Base-by-base conservation (phyloP, 129 eudicot genomes). In the Ambrosia artemisiifolia region DNA sequence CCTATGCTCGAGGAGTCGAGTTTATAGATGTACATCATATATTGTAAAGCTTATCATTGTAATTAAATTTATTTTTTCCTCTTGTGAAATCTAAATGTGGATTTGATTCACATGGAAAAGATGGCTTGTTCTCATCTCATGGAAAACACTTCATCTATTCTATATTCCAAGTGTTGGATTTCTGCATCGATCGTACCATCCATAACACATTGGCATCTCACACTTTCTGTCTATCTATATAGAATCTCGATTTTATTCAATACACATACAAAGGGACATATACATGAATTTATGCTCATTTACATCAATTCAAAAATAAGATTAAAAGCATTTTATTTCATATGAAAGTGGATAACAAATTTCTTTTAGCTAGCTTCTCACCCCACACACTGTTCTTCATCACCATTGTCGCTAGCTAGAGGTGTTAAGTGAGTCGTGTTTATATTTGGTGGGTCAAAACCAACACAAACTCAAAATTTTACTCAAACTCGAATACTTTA, bases 111-210 rank as follows among this genome's bases (percentile, higher is more conserved):
- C 44, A 7, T 7, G 11, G 44, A 40, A 6, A 40, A 40, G 43
- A 8, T 1, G 34, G 33, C 19, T 55, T 55, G 19, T 20, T 55
- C 62, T 57, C n/a, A n/a, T n/a, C n/a, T n/a, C 11, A 24, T 57
- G 63, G 63, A 57, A 57, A 57, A 57, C 63, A 57, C 38, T 24
- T 57, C 63, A 57, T 57, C 7, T 57, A 28, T 57, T 57, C 63
- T 12, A 57, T 28, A 57, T 57, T 57, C 63, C 36, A 11, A 57
- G 12, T 57, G 63, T 57, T 57, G 63, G 35, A 28, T 57, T 57
- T 7, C 24, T 28, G 24, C 36, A 57, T 17, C n/a, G n/a, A n/a
- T n/a, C 63, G 17, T 57, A 56, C 63, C 63, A 17, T 17, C 1
- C 9, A 57, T 57, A 57, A 10, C 63, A 57, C 63, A 28, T 57